phyloP scores from a whole-genome alignment of 768 basidiomycete genomes.

The Suillus fuscotomentosus region DNA sequence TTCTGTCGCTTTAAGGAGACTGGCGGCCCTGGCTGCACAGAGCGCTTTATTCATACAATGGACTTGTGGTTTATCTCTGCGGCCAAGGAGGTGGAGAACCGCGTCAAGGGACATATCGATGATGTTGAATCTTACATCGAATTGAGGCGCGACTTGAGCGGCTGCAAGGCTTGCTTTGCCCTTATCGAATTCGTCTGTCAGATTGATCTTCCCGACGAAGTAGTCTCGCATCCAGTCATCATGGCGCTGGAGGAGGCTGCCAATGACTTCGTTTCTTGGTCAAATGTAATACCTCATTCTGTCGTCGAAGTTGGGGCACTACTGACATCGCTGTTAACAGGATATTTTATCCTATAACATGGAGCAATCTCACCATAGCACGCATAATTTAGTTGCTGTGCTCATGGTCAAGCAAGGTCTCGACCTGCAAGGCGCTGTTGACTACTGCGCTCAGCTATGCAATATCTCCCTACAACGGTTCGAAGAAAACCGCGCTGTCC shows the following conservation, averaged over 20 bases:
- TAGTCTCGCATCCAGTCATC: conserved; percentile 50
- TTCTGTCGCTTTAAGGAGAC: conserved; percentile 36
- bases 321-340: conserved; percentile 29
- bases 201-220: conserved; percentile 53
- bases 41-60: conserved; percentile 40
- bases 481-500: conserved; percentile 14
- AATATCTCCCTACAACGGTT: conserved; percentile 53
- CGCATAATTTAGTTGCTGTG: conserved; percentile 70
- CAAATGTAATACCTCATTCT: conserved; percentile 32
- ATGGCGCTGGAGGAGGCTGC: conserved; percentile 43
- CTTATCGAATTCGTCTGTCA: conserved; percentile 52
- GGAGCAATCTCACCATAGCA: conserved; percentile 67
- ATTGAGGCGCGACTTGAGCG: conserved; percentile 54
- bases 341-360: conserved; percentile 77
- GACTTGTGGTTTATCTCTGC: conserved; percentile 42
- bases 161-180: conserved; percentile 48
- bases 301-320: background rate
- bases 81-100: conserved; percentile 41
- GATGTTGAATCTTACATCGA: conserved; percentile 52
- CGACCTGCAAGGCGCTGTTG: conserved; percentile 58
- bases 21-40: conserved; percentile 38
- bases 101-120: conserved; percentile 33
- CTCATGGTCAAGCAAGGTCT: conserved; percentile 61
- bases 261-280: conserved; percentile 53
- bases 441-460: conserved; percentile 64